phyloP scores from a whole-genome alignment of 2,329 filamentous ascomycete genomes.

The Botrytis pseudocinerea region DNA sequence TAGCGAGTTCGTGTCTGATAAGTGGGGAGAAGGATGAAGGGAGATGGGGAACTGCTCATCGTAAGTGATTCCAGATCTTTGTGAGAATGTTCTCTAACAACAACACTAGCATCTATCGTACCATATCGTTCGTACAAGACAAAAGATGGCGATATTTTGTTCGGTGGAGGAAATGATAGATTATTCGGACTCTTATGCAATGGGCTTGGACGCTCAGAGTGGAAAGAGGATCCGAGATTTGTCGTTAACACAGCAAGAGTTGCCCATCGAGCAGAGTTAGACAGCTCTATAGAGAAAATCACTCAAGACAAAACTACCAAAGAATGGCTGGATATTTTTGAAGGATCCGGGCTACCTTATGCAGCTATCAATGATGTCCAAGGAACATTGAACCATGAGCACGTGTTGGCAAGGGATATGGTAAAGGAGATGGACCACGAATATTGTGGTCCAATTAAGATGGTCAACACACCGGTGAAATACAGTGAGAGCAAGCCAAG shows the following conservation, averaged over 20 bases:
- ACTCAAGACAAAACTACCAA: slow-evolving; percentile 77
- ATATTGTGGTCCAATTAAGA: slow-evolving; percentile 78
- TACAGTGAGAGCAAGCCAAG: slow-evolving; percentile 80
- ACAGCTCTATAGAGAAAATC: slow-evolving; percentile 73
- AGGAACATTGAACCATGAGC: slow-evolving; percentile 77
- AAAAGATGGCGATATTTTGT: slow-evolving; percentile 67
- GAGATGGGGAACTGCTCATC: slow-evolving; percentile 95
- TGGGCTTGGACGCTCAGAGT: slow-evolving; percentile 57
- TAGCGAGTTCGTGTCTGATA: slow-evolving; percentile 87
- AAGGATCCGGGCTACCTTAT: slow-evolving; percentile 92
- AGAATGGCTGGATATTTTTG: slow-evolving; percentile 83
- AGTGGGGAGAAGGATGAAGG: slow-evolving; percentile 85
- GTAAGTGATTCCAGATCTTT: slow-evolving; percentile 48
- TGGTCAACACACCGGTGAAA: slow-evolving; percentile 94
- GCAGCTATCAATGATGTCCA: slow-evolving; percentile 93
- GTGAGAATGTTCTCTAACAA: neutral
- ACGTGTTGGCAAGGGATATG: slow-evolving; percentile 85
- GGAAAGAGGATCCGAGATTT: slow-evolving; percentile 61
- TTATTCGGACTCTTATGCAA: slow-evolving; percentile 67
- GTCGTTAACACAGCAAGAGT: slow-evolving; percentile 63
- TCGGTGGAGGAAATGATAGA: slow-evolving; percentile 72
- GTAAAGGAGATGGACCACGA: slow-evolving; percentile 83
- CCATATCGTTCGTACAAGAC: slow-evolving; percentile 86
- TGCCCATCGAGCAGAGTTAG: slow-evolving; percentile 72
- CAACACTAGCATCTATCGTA: slow-evolving; percentile 78